Conservation (phyloP, 192 early-diverging fungal genomes). For the Martensiomyces pterosporus region DNA sequence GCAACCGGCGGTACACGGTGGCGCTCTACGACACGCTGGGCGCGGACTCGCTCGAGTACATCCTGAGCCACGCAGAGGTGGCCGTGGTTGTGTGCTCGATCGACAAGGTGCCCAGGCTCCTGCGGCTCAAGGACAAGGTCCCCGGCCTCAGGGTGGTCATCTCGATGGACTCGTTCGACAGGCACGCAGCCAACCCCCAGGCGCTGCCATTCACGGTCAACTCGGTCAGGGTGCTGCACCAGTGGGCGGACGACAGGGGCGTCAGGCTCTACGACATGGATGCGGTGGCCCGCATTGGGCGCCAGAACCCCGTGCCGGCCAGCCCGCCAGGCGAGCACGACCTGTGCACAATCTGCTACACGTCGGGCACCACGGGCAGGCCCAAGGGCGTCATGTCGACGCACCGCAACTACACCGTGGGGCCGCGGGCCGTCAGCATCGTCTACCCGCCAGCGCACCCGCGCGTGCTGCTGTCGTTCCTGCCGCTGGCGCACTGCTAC, state of each 20-base stretch:
- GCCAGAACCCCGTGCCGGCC: conserved; percentile 47
- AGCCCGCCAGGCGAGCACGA: conserved; percentile 60
- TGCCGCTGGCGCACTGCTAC: conserved; percentile 84
- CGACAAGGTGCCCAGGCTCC: conserved; percentile 52
- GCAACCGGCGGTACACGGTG: conserved; percentile 59
- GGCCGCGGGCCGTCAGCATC: conserved; percentile 5
- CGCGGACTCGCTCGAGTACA: conserved; percentile 69
- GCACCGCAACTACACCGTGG: conserved; percentile 60
- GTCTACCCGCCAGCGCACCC: conserved; percentile 14
- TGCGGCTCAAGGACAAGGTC: conserved; percentile 52
- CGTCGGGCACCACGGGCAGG: conserved; percentile 77
- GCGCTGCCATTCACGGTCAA: conserved; percentile 10
- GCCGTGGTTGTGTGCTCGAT: conserved; percentile 58
- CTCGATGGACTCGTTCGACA: conserved; percentile 62
- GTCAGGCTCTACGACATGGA: conserved; percentile 55
- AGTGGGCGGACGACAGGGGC: conserved; percentile 59
- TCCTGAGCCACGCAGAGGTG: conserved; percentile 75
- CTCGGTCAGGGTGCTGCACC: conserved; percentile 12
- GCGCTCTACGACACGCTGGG: conserved; percentile 88
- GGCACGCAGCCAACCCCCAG: neutral
- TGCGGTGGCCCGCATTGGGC: conserved; percentile 56
- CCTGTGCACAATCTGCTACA: conserved; percentile 69
- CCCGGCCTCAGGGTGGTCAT: conserved; percentile 66
- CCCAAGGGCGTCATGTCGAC: conserved; percentile 69
- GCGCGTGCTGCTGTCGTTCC: conserved; percentile 58